phyloP scores from a whole-genome alignment of 305 asterid genomes.

The Fraxinus sp. region DNA sequence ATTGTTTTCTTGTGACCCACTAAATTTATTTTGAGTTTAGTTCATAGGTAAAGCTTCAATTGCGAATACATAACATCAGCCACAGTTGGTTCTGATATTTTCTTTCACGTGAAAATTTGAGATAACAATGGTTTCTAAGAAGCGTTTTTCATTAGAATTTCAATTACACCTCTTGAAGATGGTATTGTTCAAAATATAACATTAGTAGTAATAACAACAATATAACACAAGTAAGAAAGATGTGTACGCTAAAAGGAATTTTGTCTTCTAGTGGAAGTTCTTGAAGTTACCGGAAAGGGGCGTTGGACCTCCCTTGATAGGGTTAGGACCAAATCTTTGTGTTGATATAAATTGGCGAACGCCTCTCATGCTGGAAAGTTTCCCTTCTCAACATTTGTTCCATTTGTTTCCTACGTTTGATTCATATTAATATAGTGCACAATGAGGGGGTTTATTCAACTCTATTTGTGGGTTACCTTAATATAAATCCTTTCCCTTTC shows the following conservation, averaged over 20 bases:
- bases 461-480: not conserved
- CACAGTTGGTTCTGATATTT: not conserved
- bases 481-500: slow-evolving; percentile 23
- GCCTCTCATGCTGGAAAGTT: not conserved
- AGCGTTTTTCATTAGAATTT: not conserved
- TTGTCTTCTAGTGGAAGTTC: not conserved
- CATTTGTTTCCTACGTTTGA: too few species aligned
- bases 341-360: not conserved
- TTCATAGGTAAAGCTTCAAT: not conserved
- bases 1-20: not conserved
- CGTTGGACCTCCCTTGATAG: not conserved
- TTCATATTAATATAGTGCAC: not conserved
- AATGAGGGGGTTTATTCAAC: not conserved
- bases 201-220: not conserved
- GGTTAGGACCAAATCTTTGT: not conserved
- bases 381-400: not conserved
- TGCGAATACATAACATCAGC: not conserved
- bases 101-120: not conserved
- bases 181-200: not conserved
- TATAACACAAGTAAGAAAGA: not conserved
- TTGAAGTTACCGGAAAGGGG: not conserved
- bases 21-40: not conserved
- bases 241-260: not conserved
- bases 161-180: not conserved
- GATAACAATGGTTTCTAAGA: not conserved